Conservation (phyloP, 768 basidiomycete species). For the Cantharellus anzutake region DNA sequence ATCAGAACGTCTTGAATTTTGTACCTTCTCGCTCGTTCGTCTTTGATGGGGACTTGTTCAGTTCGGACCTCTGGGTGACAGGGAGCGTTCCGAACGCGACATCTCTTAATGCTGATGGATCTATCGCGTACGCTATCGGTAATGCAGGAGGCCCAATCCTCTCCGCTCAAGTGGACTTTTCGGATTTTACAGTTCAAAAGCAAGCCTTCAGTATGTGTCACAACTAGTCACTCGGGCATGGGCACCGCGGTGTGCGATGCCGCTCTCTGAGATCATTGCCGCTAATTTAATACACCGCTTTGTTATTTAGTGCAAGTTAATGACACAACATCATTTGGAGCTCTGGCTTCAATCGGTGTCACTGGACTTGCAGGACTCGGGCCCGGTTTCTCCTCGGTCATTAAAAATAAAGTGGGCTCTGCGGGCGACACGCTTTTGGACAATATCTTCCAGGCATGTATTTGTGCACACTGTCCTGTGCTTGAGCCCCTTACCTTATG, state of each 20-base stretch:
- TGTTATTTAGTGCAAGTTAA: neutral
- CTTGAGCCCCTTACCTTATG: neutral
- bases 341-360: neutral
- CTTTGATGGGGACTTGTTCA: neutral
- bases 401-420: conserved; percentile 12
- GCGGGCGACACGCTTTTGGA: conserved; percentile 41
- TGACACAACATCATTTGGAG: neutral
- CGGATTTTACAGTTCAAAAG: neutral
- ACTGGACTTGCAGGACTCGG: conserved; percentile 1
- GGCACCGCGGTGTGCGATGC: no score
- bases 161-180: neutral
- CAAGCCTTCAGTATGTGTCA: neutral
- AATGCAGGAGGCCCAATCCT: neutral
- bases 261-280: neutral
- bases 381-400: neutral
- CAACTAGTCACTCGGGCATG: neutral
- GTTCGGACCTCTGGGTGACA: conserved; percentile 3
- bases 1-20: neutral
- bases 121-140: conserved; percentile 1
- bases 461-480: neutral
- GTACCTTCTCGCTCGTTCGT: neutral
- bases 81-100: neutral
- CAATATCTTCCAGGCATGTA: conserved; percentile 30
- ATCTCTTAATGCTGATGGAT: neutral
- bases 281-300: neutral